phyloP scores from a whole-genome alignment of 176 grass and related monocot genomes.

The Carex parvula region DNA sequence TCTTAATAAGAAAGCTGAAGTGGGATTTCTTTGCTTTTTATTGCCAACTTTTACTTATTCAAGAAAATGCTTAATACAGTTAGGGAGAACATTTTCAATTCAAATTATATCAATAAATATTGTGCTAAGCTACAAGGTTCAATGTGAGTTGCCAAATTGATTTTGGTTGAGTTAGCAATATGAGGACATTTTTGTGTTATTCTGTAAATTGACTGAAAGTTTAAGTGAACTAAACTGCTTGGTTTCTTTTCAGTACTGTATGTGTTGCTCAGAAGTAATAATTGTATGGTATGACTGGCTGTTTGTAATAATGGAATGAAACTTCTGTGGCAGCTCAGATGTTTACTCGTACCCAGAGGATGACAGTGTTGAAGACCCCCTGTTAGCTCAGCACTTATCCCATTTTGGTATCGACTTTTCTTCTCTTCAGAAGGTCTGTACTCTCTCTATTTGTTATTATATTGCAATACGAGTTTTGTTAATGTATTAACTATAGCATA shows the following conservation, averaged over 20 bases:
- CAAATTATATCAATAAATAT: background rate
- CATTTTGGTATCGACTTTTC: constrained; percentile 99
- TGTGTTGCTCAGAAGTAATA: background rate
- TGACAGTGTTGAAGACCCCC: constrained; percentile 84
- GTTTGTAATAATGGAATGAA: constrained; percentile 9
- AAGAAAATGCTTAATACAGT: background rate
- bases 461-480: background rate
- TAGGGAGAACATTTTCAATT: background rate
- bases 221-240: background rate
- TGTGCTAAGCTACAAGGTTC: background rate
- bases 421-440: constrained; percentile 89
- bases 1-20: background rate
- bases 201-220: background rate
- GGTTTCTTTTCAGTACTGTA: background rate
- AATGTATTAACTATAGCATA: no score
- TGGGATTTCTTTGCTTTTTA: background rate
- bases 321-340: constrained; percentile 86
- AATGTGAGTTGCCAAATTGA: background rate
- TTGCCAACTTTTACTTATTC: background rate
- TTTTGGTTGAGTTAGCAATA: background rate
- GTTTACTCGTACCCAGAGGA: constrained; percentile 99
- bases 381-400: constrained; percentile 90
- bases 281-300: background rate
- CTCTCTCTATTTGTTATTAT: constrained; percentile 13
- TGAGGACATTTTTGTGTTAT: background rate